Evolutionary conservation across 2,329 filamentous ascomycete genomes (phyloP).

Genomic region (Bipolaris sorokiniana): DNA sequence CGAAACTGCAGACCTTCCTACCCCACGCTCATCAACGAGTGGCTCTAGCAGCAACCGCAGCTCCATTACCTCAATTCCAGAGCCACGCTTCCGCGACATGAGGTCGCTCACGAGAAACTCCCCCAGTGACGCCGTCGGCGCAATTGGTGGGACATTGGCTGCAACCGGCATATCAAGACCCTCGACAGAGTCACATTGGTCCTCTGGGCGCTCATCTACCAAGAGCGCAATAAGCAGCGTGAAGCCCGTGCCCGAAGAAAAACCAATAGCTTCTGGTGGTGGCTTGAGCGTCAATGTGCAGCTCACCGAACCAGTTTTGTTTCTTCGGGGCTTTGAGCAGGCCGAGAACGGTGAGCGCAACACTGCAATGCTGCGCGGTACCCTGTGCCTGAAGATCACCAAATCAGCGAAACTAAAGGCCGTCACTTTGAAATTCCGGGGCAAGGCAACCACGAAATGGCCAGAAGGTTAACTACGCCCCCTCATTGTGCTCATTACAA

Average conservation of each 20-base stretch:
- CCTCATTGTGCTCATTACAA: neutral
- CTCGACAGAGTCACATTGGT: conserved; percentile 50
- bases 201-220: conserved; percentile 42
- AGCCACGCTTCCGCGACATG: conserved; percentile 46
- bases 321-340: conserved; percentile 79
- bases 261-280: conserved; percentile 79
- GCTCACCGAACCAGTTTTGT: conserved; percentile 80
- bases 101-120: conserved; percentile 50
- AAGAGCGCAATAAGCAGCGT: conserved; percentile 46
- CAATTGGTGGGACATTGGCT: conserved; percentile 40
- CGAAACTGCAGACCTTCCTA: conserved; percentile 29
- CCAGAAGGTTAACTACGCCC: conserved; percentile 70
- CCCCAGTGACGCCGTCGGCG: conserved; percentile 38
- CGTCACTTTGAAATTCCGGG: conserved; percentile 83
- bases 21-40: conserved; percentile 38
- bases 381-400: conserved; percentile 77
- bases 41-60: conserved; percentile 29
- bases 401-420: conserved; percentile 95
- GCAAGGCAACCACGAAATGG: conserved; percentile 90
- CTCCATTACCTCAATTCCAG: conserved; percentile 37
- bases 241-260: conserved; percentile 56
- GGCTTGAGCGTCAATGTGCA: conserved; percentile 76
- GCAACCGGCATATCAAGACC: conserved; percentile 49
- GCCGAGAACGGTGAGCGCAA: conserved; percentile 67
- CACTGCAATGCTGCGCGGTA: conserved; percentile 85